These are phyloP conservation scores for Dillenia turbinata DNA, from an alignment of 164 flowering plant species.

Conservation along the genomic window DNA sequence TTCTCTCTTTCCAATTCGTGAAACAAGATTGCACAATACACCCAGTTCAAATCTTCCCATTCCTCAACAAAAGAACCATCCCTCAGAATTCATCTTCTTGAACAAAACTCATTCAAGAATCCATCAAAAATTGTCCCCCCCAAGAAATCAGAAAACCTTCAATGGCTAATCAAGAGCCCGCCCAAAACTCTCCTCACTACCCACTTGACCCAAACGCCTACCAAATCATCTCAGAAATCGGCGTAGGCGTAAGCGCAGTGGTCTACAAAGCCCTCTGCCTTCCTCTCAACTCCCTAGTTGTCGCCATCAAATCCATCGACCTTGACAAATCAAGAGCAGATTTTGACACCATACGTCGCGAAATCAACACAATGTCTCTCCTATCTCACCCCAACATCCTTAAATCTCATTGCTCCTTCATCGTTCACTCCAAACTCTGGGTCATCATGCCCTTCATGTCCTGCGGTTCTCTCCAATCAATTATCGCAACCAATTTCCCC, in stretches of 20 bases:
- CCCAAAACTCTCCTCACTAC: conserved; percentile 20
- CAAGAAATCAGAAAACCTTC: neutral
- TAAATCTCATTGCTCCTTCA: conserved; percentile 68
- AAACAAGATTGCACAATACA: too few relatives aligned
- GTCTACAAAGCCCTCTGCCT: conserved; percentile 74
- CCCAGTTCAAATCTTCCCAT: too few relatives aligned
- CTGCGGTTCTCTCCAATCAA: conserved; percentile 74
- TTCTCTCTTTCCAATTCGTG: too few relatives aligned
- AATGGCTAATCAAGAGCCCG: conserved; percentile 23
- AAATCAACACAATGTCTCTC: conserved; percentile 64
- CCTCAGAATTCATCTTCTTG: too few relatives aligned
- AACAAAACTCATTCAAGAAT: too few relatives aligned
- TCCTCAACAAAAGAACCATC: too few relatives aligned
- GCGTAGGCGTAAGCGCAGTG: conserved; percentile 54
- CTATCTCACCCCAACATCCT: conserved; percentile 84
- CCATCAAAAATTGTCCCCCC: too few relatives aligned
- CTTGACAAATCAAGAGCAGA: conserved; percentile 50
- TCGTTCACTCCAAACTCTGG: conserved; percentile 68
- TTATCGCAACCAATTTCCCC: conserved; percentile 55
- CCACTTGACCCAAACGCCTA: conserved; percentile 55
- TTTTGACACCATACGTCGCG: conserved; percentile 45
- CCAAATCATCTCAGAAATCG: conserved; percentile 53
- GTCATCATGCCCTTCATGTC: conserved; percentile 96
- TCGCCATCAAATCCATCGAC: conserved; percentile 76
- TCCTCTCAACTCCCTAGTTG: conserved; percentile 38